Percentiles rank a stretch among this genome's conserved stretches.
Conservation (phyloP, 2,329 filamentous ascomycete species). For the Nigrospora sphaerica region DNA sequence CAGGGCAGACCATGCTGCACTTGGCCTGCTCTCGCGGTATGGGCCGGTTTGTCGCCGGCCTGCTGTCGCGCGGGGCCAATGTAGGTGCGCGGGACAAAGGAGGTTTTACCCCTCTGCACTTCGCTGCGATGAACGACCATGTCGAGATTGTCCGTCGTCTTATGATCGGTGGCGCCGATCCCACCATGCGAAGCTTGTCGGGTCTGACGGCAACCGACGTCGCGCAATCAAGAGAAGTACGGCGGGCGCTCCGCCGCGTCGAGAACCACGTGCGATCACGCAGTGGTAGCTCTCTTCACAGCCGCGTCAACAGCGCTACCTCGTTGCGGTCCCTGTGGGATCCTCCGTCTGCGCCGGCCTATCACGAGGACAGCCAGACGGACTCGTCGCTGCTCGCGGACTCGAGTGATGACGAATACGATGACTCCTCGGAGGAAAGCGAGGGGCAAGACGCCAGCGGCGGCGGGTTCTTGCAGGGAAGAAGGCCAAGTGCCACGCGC, state of each 20-base stretch:
- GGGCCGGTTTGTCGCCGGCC: conserved; percentile 66
- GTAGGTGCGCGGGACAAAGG: conserved; percentile 68
- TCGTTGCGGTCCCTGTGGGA: conserved; percentile 65
- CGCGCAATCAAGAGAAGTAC: conserved; percentile 56
- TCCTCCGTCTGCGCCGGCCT: conserved; percentile 31
- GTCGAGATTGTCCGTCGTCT: conserved; percentile 69
- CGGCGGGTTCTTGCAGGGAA: conserved; percentile 29
- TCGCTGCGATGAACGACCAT: conserved; percentile 71
- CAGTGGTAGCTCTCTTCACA: conserved; percentile 55
- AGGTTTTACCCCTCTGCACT: conserved; percentile 76
- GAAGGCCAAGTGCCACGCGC: conserved; percentile 18
- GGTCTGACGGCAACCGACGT: conserved; percentile 68
- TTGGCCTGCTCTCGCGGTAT: conserved; percentile 70
- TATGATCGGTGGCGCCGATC: conserved; percentile 66
- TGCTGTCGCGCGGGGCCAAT: conserved; percentile 72
- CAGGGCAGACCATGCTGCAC: conserved; percentile 76
- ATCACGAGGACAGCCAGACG: conserved; percentile 29
- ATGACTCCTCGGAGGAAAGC: conserved; percentile 29
- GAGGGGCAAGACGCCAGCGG: conserved; percentile 31
- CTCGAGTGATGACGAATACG: conserved; percentile 23
- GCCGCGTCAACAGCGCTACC: conserved; percentile 57
- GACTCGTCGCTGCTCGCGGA: conserved; percentile 33
- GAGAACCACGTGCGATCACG: conserved; percentile 58
- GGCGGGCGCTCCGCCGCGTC: conserved; percentile 55
- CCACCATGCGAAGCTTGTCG: conserved; percentile 60